Evolutionary conservation across 805 yeast species (phyloP).

Genomic region (Spathaspora boniae): DNA sequence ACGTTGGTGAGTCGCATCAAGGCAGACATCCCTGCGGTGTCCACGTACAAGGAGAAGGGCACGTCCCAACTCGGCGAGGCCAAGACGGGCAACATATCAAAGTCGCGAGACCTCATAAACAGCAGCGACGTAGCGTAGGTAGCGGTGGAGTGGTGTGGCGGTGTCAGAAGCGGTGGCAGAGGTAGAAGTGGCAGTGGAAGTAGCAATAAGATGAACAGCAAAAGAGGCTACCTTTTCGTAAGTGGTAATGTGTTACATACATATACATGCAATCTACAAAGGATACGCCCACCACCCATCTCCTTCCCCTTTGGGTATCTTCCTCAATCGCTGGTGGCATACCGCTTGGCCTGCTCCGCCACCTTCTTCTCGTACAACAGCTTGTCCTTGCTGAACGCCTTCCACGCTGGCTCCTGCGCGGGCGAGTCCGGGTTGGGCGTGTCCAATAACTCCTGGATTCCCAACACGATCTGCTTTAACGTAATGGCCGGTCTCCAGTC

Average conservation of each 20-base stretch:
- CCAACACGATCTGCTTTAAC: slow-evolving; percentile 81
- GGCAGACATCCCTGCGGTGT: slow-evolving; percentile 96
- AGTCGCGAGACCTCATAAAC: slow-evolving; percentile 51
- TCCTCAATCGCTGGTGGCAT: slow-evolving; percentile 31
- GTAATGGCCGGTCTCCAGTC: slow-evolving; percentile 99
- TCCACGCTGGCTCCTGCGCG: slow-evolving; percentile 97
- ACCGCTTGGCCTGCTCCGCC: slow-evolving; percentile 72
- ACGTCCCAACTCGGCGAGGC: slow-evolving; percentile 63
- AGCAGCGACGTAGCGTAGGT: slow-evolving; percentile 20
- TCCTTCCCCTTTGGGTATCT: background rate
- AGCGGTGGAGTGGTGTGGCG: too few species aligned
- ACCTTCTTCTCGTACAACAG: slow-evolving; percentile 72
- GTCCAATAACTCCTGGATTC: slow-evolving; percentile 86
- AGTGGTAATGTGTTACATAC: background rate
- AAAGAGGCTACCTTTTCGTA: too few species aligned
- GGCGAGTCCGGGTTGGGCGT: slow-evolving; percentile 94
- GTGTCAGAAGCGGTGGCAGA: too few species aligned
- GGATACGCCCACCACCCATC: background rate
- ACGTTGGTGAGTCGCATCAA: slow-evolving; percentile 86
- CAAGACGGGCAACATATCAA: slow-evolving; percentile 28
- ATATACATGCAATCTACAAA: background rate
- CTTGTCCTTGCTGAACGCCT: slow-evolving; percentile 70
- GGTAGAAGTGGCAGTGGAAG: too few species aligned
- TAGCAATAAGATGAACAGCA: too few species aligned
- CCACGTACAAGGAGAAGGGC: slow-evolving; percentile 94